These are phyloP conservation scores for Coleophoma eucalyptorum DNA, from an alignment of 2,329 filamentous ascomycete species.

Conservation along the genomic window DNA sequence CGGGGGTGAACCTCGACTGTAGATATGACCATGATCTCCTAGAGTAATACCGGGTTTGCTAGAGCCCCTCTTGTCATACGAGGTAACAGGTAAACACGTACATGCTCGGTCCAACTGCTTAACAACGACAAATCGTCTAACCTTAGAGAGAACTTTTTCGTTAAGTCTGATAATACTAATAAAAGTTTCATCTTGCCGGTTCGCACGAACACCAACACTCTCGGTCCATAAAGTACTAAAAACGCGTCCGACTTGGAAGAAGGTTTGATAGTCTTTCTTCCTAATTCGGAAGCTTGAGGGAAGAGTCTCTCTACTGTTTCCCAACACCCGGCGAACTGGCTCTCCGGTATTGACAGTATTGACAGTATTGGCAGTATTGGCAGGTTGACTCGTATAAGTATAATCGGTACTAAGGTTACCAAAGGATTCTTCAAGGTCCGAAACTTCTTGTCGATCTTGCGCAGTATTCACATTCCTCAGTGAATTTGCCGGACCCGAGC, in stretches of 20 bases:
- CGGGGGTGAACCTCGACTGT: neutral
- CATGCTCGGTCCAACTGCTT: constrained; percentile 7
- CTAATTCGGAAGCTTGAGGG: constrained; percentile 12
- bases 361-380: too few species aligned
- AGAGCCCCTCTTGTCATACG: constrained; percentile 1
- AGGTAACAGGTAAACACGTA: constrained; percentile 16
- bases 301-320: constrained; percentile 5
- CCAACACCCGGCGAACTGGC: too few species aligned
- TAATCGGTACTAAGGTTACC: too few species aligned
- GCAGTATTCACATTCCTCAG: too few species aligned
- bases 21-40: neutral
- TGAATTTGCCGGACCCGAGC: too few species aligned
- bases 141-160: constrained; percentile 14
- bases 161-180: constrained; percentile 9
- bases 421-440: too few species aligned
- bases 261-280: constrained; percentile 14
- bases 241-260: constrained; percentile 16
- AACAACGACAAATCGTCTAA: constrained; percentile 19
- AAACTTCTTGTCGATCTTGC: too few species aligned
- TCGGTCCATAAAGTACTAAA: constrained; percentile 19
- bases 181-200: constrained; percentile 4
- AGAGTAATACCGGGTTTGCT: neutral
- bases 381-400: too few species aligned
- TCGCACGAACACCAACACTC: constrained; percentile 1
- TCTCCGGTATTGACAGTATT: too few species aligned